Base-by-base conservation (phyloP, 768 basidiomycete species). In the Amanita fuliginea region DNA sequence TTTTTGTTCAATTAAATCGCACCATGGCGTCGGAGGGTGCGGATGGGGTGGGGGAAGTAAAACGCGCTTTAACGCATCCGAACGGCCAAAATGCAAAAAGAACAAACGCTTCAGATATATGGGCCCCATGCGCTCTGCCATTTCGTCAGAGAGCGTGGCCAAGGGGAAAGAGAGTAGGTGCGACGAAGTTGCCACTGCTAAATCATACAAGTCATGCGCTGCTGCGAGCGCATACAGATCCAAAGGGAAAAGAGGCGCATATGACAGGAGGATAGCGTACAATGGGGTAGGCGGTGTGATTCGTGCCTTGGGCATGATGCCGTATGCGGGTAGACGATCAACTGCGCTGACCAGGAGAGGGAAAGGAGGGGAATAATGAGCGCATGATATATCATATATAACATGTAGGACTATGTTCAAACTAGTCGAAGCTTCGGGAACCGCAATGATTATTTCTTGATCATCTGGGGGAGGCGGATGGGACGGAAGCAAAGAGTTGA, bases 31-130 rank as follows among this genome's bases (percentile, higher is more conserved):
- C 13, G 87, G 83, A n/a, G 80, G 69, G 59, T 90, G 87, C 2
- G 82, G 80, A 48, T 78, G 77, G 3, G 87, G 87, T 0, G 86
- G 87, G 3, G 81, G 76, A 4, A 84, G 70, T 11, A 91, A 69
- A 18, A 89, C 75, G 28, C 85, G 78, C 60, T 90, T 91, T 28
- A 91, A 72, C 8, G 87, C 87, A 52, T 91, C 89, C 3, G 78
- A 71, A 24, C 88, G 82, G 8, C 88, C 87, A 57, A 88, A 81
- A 57, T 91, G 89, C 21, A 91, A 68, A 61, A 86, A 89, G 63
- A 91, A 88, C 24, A 91, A 71, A 28, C 83, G 78, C 57, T 86
- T 88, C 54, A 91, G 67, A 58, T 91, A 91, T 18, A 79, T 64
- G 2, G 88, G 75, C 6, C 87, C 86, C 46, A 91, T 89, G 37